phyloP scores from a whole-genome alignment of 2,329 filamentous ascomycete genomes.

The Colletotrichum gigasporum region DNA sequence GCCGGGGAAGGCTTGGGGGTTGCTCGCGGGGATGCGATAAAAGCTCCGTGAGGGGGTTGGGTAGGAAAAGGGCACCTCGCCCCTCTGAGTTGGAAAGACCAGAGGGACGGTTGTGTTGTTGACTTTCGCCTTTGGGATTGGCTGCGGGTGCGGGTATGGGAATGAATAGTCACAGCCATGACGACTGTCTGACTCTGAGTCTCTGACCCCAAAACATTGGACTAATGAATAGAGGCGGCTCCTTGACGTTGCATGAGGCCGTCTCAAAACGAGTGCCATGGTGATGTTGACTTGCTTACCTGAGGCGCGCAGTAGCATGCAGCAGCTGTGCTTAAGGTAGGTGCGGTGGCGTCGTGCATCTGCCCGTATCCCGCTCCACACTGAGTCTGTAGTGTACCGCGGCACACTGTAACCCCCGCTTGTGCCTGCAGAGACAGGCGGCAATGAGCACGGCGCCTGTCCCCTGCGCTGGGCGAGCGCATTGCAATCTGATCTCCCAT shows the following conservation, averaged over 20 bases:
- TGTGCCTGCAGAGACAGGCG: too few relatives aligned
- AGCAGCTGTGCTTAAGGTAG: neutral
- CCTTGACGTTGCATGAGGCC: constrained; percentile 20
- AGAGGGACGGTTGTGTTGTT: constrained; percentile 13
- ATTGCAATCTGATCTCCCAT: neutral
- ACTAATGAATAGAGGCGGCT: constrained; percentile 4
- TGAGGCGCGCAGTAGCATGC: constrained; percentile 3
- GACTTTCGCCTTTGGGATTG: constrained; percentile 18
- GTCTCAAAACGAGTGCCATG: constrained; percentile 18
- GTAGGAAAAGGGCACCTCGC: neutral
- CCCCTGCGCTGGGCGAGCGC: neutral
- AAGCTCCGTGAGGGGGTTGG: neutral
- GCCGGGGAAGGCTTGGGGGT: constrained; percentile 7
- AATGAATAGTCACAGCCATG: neutral
- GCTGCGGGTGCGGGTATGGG: neutral
- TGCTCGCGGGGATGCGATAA: neutral
- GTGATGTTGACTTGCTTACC: neutral
- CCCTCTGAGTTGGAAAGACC: neutral
- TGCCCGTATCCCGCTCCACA: neutral
- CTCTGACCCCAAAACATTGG: constrained; percentile 3
- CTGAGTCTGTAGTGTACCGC: neutral
- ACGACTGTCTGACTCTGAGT: neutral
- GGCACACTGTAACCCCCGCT: neutral
- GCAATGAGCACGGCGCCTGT: too few relatives aligned
- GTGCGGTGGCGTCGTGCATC: too few relatives aligned